Base-by-base conservation (phyloP, 441 rosid genomes). In the Populus trichocarpa region DNA sequence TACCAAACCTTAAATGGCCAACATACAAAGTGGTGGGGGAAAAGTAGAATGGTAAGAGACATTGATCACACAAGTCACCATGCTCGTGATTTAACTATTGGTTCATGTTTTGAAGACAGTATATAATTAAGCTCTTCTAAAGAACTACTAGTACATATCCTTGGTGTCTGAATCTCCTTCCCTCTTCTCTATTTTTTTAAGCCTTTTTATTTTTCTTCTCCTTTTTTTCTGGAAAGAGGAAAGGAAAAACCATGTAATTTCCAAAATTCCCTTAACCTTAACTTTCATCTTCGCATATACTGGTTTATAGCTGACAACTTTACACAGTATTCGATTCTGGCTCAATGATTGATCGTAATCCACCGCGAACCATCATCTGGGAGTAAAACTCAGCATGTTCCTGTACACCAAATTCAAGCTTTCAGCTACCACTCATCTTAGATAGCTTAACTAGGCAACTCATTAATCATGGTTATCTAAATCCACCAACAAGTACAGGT, bases 381-480 rank as follows among this genome's bases (percentile, higher is more conserved):
- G 86, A 65, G 40, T 83, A 80, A 70, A 83, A 83, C 67, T 83
- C 86, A 4, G 83, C 86, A 53, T 80, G 82, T 77, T 83, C 83
- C 82, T 80, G 75, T 23, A 22, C 70, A 50, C 65, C 65, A 38
- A 13, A 25, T 70, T 30, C 63, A 32, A 38, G 3, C 25, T 40
- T 71, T 67, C 36, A 46, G 74, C 28, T 26, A 26, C 46, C 26
- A 71, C 23, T 38, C 8, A 30, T 26, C 26, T 20, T 61, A 28
- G 70, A 67, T 28, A 13, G 36, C 70, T 67, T 61, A 8, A 26
- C 38, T 13, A 6, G 70, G 70, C 36, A 32, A 26, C 70, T 13
- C 18, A 32, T 2, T 2, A 20, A 28, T 26, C 38, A 67, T 28
- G 33, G 70, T 28, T 13, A 28, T 26, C 33, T 26, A 26, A 67